Evolutionary conservation across 306 rosid species (phyloP).

Genomic region (Herpetospermum pedunculosum): DNA sequence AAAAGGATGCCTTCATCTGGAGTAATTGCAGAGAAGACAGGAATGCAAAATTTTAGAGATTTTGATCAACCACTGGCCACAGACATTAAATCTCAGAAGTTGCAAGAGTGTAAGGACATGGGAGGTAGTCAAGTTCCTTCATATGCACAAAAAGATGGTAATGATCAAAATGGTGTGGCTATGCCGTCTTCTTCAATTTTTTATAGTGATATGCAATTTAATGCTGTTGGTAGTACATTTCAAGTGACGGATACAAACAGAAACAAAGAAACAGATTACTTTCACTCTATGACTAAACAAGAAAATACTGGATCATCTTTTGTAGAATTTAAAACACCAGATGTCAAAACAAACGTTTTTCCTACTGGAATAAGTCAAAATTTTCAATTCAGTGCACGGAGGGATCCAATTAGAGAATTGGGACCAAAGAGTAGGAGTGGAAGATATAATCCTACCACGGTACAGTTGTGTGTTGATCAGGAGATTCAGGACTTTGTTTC

Average conservation of each 20-base stretch:
- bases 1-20: conserved; percentile 18
- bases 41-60: conserved; percentile 10
- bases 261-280: conserved; percentile 21
- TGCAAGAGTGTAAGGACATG: background rate
- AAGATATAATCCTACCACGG: conserved; percentile 32
- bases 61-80: conserved; percentile 5
- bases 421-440: conserved; percentile 40
- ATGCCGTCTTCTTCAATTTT: conserved; percentile 21
- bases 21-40: conserved; percentile 17
- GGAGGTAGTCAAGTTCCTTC: conserved; percentile 15
- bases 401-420: conserved; percentile 30
- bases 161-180: conserved; percentile 18
- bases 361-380: conserved; percentile 23
- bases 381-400: conserved; percentile 35
- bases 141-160: conserved; percentile 16
- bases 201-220: conserved; percentile 14
- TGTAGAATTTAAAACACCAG: conserved; percentile 52
- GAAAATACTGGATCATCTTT: conserved; percentile 25
- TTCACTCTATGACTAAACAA: conserved; percentile 40
- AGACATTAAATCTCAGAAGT: background rate
- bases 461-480: conserved; percentile 32
- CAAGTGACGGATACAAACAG: conserved; percentile 14
- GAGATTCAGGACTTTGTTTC: conserved; percentile 34
- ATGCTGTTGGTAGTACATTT: conserved; percentile 25
- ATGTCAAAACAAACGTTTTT: conserved; percentile 20